These are phyloP conservation scores for Tetrahymena malaccensis DNA, from an alignment of 73 alveolate genomes.

Conservation along the genomic window DNA sequence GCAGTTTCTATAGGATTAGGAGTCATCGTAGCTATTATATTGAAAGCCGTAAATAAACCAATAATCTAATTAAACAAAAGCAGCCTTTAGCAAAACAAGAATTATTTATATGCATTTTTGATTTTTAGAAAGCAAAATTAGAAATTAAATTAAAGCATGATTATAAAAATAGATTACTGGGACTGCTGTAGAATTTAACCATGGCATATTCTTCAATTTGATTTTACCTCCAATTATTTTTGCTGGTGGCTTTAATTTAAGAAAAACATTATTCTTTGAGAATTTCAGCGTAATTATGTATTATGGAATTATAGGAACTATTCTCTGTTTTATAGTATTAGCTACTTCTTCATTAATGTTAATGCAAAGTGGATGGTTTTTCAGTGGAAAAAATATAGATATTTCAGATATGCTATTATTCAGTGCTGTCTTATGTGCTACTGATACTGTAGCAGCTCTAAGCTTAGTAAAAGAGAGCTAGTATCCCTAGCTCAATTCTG, in stretches of 20 bases:
- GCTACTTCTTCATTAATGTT: conserved; percentile 57
- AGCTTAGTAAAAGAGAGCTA: conserved; percentile 81
- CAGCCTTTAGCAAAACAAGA: not conserved
- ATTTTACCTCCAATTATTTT: conserved; percentile 90
- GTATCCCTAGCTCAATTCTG: conserved; percentile 80
- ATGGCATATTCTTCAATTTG: conserved; percentile 77
- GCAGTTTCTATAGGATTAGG: conserved; percentile 75
- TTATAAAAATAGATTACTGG: not conserved
- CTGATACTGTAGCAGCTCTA: conserved; percentile 96
- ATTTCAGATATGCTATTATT: conserved; percentile 52
- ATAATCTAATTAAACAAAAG: not conserved
- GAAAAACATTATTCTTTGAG: conserved; percentile 74
- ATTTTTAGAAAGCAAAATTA: too few relatives aligned
- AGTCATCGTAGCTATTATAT: conserved; percentile 44
- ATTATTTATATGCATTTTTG: too few relatives aligned
- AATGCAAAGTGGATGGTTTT: conserved; percentile 49
- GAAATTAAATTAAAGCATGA: not conserved
- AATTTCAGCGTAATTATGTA: conserved; percentile 71
- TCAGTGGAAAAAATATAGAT: conserved; percentile 26
- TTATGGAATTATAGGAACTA: conserved; percentile 91
- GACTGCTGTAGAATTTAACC: conserved; percentile 9
- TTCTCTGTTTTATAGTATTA: conserved; percentile 63
- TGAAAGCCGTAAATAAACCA: conserved; percentile 13
- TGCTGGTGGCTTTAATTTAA: conserved; percentile 94
- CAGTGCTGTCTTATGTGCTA: conserved; percentile 91